Base-by-base conservation (phyloP, 805 yeast genomes). In the Pichia cephalocereana region DNA sequence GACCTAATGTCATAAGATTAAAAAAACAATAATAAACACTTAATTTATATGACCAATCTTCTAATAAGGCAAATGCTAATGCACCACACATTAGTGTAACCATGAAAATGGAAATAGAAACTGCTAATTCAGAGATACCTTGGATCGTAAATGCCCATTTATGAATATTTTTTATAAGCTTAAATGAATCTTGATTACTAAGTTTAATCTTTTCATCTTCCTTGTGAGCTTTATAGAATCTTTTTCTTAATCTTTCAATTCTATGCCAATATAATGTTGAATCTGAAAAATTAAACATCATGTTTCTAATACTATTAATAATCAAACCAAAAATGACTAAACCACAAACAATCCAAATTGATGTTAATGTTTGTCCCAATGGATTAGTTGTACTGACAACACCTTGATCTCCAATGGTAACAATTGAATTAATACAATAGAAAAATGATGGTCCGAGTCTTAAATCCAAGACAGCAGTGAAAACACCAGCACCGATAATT, bases 401-500 rank as follows among this genome's bases (percentile, higher is more conserved):
- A 56, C 85, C 93, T 38, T 96, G 96, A 17, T 82, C 69, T 0
- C 96, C 96, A 30, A 89, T 75, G 1, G 96, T 89, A 43, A 86
- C 68, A 38, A 83, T 67, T 0, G 95, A 80, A 1, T 85, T 88
- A 11, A 77, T 75, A 56, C 88, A 80, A 61, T 75, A 86, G 60
- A 86, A 88, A 42, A 86, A 60, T 0, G 86, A 79, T n/a, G 79
- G 71, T 0, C 89, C 88, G 59, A 74, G 85, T 1, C 73, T 68
- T 10, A 79, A 57, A 40, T 69, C 61, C 38, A 79, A 54, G 42
- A 80, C 48, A 5, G 65, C 56, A 1, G 77, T 68, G 54, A 79
- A 80, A 56, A 79, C 60, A 2, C 77, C 83, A 2, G 86, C 76
- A 11, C 96, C 96, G 63, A 82, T 71, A 3, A 80, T 72, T 19